These are phyloP conservation scores for Aurantiochytrium sp. DNA, from an alignment of 108 stramenopile genomes.

Conservation along the genomic window DNA sequence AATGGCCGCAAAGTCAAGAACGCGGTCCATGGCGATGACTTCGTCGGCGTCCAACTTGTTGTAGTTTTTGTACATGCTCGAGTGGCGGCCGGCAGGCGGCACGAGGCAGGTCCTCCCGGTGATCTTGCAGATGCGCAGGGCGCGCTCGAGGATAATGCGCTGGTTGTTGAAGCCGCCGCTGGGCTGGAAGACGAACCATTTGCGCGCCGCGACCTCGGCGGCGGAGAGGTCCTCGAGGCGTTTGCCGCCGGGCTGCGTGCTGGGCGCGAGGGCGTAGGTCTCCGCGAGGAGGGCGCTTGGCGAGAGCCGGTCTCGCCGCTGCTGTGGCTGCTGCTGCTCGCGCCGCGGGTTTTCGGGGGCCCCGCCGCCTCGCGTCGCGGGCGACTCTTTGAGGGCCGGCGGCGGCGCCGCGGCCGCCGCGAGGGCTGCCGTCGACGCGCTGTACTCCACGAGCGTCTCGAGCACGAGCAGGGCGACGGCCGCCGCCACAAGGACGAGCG, in stretches of 20 bases:
- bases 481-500: not conserved
- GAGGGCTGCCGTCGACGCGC: not conserved
- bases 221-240: not conserved
- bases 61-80: constrained; percentile 26
- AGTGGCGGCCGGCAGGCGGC: not conserved
- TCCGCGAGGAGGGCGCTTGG: not conserved
- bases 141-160: constrained; percentile 21
- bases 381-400: too few relatives aligned
- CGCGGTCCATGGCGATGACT: not conserved
- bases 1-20: not conserved
- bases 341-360: not conserved
- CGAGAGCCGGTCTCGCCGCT: not conserved
- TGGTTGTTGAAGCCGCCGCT: constrained; percentile 26
- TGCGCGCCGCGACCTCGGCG: not conserved
- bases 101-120: not conserved
- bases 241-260: not conserved
- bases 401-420: too few relatives aligned
- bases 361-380: too few relatives aligned
- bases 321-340: not conserved
- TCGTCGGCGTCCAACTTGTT: not conserved
- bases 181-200: not conserved
- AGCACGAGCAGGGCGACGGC: not conserved
- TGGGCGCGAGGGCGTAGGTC: not conserved
- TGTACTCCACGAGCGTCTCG: not conserved
- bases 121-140: constrained; percentile 3